These are phyloP conservation scores for Sphagnurus paluster DNA, from an alignment of 1,284 basidiomycete genomes.

Conservation along the genomic window DNA sequence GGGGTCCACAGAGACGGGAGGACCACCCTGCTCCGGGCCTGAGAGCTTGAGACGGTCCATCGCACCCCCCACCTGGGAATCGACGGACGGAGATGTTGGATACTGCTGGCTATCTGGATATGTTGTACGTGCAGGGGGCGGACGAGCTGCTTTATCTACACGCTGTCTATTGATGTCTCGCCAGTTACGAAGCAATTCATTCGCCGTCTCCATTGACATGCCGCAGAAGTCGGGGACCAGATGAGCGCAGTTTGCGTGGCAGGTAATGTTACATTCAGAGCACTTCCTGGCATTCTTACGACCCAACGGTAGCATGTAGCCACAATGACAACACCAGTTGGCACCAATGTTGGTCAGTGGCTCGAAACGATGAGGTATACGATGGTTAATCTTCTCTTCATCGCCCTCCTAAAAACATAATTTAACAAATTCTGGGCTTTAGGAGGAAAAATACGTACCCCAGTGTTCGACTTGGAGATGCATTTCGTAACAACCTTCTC, in stretches of 20 bases:
- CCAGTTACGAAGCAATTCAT: conserved; percentile 89
- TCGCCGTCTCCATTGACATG: conserved; percentile 99
- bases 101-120: conserved; percentile 29
- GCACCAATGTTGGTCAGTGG: conserved; percentile 96
- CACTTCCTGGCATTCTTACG: conserved; percentile 97
- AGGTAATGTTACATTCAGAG: conserved; percentile 94
- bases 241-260: conserved; percentile 97
- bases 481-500: conserved; percentile 99
- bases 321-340: conserved; percentile 99
- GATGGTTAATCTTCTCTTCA: conserved; percentile 99
- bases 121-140: conserved; percentile 33
- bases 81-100: conserved; percentile 27
- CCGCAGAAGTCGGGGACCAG: conserved; percentile 99
- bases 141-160: conserved; percentile 42
- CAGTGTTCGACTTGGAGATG: conserved; percentile 95
- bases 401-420: conserved; percentile 73
- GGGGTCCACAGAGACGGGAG: conserved; percentile 33
- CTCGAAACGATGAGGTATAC: conserved; percentile 98
- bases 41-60: conserved; percentile 55
- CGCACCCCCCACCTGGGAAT: conserved; percentile 34
- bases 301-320: conserved; percentile 96
- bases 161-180: conserved; percentile 76
- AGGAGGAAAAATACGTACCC: conserved; percentile 54
- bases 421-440: neutral
- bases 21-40: conserved; percentile 31